Percentiles rank a stretch among this genome's conserved stretches.
Evolutionary conservation across 495 filamentous ascomycete species (phyloP).

Genomic region (Penicillium turbatum): DNA sequence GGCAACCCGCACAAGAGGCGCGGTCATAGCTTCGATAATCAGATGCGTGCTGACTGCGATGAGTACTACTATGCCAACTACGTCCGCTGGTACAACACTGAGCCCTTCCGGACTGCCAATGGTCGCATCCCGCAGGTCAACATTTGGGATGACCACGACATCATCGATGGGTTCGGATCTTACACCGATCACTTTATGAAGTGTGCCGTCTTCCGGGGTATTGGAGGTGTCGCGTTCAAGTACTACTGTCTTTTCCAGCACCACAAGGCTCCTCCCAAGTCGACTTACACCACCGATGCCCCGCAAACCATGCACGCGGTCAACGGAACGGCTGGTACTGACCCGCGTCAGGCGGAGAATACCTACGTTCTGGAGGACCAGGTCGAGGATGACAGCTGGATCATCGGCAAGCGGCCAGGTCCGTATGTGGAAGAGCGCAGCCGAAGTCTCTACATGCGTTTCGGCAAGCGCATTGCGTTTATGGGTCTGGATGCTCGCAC

Average conservation of each 20-base stretch:
- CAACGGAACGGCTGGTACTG: conserved; percentile 49
- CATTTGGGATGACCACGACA: conserved; percentile 92
- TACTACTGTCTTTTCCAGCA: conserved; percentile 96
- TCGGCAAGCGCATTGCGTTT: conserved; percentile 83
- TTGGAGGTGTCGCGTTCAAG: conserved; percentile 80
- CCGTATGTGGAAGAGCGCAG: conserved; percentile 77
- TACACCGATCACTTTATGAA: conserved; percentile 94
- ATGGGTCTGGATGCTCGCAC: conserved; percentile 85
- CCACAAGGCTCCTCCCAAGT: conserved; percentile 74
- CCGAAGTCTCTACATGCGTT: conserved; percentile 71
- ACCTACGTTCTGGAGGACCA: conserved; percentile 61
- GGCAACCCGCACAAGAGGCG: conserved; percentile 76
- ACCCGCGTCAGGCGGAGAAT: conserved; percentile 63
- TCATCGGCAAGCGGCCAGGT: conserved; percentile 71
- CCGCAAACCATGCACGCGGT: conserved; percentile 48
- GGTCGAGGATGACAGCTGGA: conserved; percentile 66
- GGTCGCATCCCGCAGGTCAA: conserved; percentile 87
- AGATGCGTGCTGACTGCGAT: conserved; percentile 72
- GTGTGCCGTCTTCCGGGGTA: conserved; percentile 84
- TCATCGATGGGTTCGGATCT: conserved; percentile 89
- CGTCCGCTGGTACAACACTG: conserved; percentile 75
- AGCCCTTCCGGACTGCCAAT: conserved; percentile 81
- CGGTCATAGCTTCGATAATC: conserved; percentile 68
- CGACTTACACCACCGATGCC: conserved; percentile 74
- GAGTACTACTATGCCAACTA: conserved; percentile 91